Evolutionary conservation across 192 early-diverging fungal species (phyloP).

Genomic region (Coemansia sp.): DNA sequence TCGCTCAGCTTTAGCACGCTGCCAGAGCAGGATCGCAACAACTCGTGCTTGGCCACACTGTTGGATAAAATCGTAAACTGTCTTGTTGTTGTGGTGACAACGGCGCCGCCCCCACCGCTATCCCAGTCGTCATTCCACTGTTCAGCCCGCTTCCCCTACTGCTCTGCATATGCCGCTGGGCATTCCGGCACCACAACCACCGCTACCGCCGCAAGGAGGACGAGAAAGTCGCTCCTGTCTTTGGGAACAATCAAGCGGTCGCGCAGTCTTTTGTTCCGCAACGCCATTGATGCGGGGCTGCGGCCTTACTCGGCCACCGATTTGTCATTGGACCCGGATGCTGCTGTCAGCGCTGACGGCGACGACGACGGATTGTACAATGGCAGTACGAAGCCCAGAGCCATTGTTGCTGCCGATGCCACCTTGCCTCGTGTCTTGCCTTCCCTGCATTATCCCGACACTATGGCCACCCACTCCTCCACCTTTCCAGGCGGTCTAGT

Average conservation of each 20-base stretch:
- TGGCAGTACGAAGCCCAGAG: conserved; percentile 7
- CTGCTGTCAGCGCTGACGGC: conserved; percentile 10
- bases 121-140: not conserved
- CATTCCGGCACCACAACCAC: not conserved
- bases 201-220: not conserved
- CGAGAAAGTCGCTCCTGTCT: not conserved
- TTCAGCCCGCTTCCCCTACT: not conserved
- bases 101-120: not conserved
- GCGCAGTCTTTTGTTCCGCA: conserved; percentile 33
- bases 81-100: conserved; percentile 15
- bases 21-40: conserved; percentile 45
- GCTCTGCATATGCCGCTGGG: not conserved
- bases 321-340: conserved; percentile 23
- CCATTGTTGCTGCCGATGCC: not conserved
- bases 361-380: not conserved
- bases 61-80: conserved; percentile 44
- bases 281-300: conserved; percentile 11
- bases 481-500: not conserved
- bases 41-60: conserved; percentile 39
- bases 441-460: not conserved
- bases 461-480: not conserved
- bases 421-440: not conserved
- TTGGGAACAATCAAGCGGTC: conserved; percentile 28
- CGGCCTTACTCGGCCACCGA: conserved; percentile 31
- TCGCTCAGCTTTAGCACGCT: conserved; percentile 46